Conservation (phyloP, 129 eudicot species). For the Solidago caesia region DNA sequence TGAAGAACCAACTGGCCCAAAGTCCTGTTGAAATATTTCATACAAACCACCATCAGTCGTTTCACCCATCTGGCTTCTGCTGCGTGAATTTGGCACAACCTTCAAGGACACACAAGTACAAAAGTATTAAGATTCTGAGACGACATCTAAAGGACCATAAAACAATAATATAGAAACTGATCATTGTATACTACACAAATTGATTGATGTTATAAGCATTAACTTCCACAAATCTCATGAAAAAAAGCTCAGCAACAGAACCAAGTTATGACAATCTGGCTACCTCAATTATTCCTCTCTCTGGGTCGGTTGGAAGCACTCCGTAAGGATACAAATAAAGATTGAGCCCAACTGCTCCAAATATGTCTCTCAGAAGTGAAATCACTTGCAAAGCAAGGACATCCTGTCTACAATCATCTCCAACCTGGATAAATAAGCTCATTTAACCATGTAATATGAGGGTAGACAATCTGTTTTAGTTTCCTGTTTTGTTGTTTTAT, state of each 20-base stretch:
- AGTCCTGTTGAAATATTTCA: slow-evolving; percentile 97
- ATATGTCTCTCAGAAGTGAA: slow-evolving; percentile 87
- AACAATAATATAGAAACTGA: background rate
- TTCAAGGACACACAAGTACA: slow-evolving; percentile 32
- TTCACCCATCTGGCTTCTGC: slow-evolving; percentile 99
- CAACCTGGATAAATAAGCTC: slow-evolving; percentile 57
- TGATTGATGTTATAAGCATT: no score
- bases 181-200: no score
- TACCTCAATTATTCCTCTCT: slow-evolving; percentile 97
- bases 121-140: slow-evolving; percentile 2
- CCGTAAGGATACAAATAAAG: slow-evolving; percentile 95
- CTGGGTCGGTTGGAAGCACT: slow-evolving; percentile 97
- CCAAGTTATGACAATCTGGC: slow-evolving; percentile 11
- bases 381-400: slow-evolving; percentile 98
- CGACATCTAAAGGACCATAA: background rate
- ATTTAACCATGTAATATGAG: slow-evolving; percentile 8
- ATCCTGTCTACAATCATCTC: slow-evolving; percentile 98
- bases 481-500: background rate
- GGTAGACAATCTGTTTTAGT: slow-evolving; percentile 1
- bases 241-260: background rate
- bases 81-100: slow-evolving; percentile 97
- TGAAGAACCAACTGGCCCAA: slow-evolving; percentile 90
- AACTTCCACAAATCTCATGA: background rate
- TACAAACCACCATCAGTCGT: slow-evolving; percentile 97
- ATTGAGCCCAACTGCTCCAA: slow-evolving; percentile 72